phyloP scores from a whole-genome alignment of 2,329 filamentous ascomycete species.

The Talaromyces sp. region DNA sequence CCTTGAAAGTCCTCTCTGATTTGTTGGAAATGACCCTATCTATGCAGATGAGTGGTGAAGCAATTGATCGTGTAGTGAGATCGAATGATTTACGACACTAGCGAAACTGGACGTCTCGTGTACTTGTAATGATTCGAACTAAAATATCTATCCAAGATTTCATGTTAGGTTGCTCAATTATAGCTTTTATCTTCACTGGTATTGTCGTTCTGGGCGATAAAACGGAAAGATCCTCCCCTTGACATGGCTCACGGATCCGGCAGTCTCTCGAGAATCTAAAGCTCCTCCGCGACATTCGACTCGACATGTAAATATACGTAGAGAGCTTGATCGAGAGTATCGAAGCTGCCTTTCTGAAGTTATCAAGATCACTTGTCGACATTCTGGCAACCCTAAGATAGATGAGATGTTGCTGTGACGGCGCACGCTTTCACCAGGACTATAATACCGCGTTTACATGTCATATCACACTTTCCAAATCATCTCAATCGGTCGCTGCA shows the following conservation, averaged over 20 bases:
- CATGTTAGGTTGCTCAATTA: too few relatives aligned
- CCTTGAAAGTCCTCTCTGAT: slow-evolving; percentile 32
- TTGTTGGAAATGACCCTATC: slow-evolving; percentile 25
- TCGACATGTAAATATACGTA: neutral
- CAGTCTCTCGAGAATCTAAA: neutral
- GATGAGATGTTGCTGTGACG: neutral
- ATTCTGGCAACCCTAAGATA: neutral
- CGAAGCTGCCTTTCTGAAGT: neutral
- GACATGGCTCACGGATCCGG: slow-evolving; percentile 12
- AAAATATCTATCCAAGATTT: too few relatives aligned
- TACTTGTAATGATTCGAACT: too few relatives aligned
- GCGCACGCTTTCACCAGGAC: neutral
- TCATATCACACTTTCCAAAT: neutral
- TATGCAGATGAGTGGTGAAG: slow-evolving; percentile 22
- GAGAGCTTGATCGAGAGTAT: neutral
- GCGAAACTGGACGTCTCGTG: too few relatives aligned
- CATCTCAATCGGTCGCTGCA: neutral
- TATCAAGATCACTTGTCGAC: neutral
- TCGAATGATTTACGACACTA: too few relatives aligned
- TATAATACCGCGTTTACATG: neutral
- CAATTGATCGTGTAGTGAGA: slow-evolving; percentile 24
- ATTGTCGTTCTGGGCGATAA: slow-evolving; percentile 18
- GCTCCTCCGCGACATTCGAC: neutral
- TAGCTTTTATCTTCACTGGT: neutral
- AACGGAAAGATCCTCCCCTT: slow-evolving; percentile 26